phyloP scores from a whole-genome alignment of 169 alveolate genomes.

The Plasmodium ovale region DNA sequence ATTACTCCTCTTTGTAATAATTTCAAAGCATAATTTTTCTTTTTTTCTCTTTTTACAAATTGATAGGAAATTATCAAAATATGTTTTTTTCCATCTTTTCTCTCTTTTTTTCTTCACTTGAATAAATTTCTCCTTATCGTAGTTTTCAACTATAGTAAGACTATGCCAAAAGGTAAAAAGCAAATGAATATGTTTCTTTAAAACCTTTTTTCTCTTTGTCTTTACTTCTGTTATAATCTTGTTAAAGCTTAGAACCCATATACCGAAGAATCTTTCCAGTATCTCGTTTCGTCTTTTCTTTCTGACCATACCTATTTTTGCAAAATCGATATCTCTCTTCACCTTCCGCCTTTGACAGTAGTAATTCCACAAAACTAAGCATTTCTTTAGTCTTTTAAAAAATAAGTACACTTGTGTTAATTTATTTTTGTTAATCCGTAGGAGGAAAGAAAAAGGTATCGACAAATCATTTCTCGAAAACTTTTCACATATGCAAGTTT shows the following conservation, averaged over 20 bases:
- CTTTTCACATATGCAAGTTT: not conserved
- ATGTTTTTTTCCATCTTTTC: not conserved
- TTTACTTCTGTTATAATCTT: conserved; percentile 41
- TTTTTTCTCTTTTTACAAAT: not conserved
- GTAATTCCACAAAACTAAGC: conserved; percentile 9
- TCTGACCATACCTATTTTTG: conserved; percentile 5
- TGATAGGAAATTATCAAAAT: not conserved
- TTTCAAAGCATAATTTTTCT: conserved; percentile 2
- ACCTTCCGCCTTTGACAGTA: conserved; percentile 8
- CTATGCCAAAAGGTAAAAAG: conserved; percentile 58
- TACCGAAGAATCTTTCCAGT: conserved; percentile 38
- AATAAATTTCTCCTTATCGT: conserved; percentile 29
- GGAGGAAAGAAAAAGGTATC: conserved; percentile 11
- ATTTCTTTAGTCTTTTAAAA: conserved; percentile 33
- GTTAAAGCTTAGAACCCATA: conserved; percentile 42
- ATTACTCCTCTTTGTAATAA: conserved; percentile 26
- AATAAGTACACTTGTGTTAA: conserved; percentile 31
- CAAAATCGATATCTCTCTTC: not conserved
- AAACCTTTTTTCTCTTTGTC: conserved; percentile 24
- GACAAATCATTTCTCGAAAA: not conserved
- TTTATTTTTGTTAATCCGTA: not conserved
- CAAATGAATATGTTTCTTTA: conserved; percentile 49
- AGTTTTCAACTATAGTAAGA: conserved; percentile 19
- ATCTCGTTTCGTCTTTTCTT: not conserved
- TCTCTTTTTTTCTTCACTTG: conserved; percentile 4